Evolutionary conservation across 2,329 filamentous ascomycete genomes (phyloP).

Genomic region (Stromatinia cepivora): DNA sequence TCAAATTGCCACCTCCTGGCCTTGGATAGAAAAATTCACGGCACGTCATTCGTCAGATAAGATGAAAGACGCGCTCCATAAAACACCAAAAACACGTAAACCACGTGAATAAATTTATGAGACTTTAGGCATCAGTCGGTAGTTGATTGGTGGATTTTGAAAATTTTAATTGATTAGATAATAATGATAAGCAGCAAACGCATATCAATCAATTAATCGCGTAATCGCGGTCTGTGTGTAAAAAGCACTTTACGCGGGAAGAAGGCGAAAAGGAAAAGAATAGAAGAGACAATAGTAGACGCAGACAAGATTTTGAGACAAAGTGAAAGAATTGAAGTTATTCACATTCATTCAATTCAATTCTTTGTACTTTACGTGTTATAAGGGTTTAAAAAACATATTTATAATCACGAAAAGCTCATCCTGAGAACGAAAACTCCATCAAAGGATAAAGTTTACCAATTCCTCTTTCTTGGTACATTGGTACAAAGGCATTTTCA

Average conservation of each 20-base stretch:
- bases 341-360: not conserved
- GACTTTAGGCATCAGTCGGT: not conserved
- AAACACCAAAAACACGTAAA: not conserved
- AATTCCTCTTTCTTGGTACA: not conserved
- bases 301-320: not conserved
- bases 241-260: conserved; percentile 3
- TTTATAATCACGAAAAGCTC: not conserved
- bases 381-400: not conserved
- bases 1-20: conserved; percentile 3
- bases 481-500: not conserved
- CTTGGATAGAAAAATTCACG: not conserved
- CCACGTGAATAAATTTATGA: not conserved
- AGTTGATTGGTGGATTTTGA: not conserved
- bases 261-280: not conserved
- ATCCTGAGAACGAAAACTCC: not conserved
- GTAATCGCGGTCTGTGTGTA: not conserved
- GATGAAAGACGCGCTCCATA: conserved; percentile 4
- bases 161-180: not conserved
- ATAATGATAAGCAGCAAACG: not conserved
- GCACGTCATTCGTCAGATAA: conserved; percentile 5
- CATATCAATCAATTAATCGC: too few relatives aligned
- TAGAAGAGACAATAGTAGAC: not conserved
- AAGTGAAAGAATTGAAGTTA: not conserved
- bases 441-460: not conserved
- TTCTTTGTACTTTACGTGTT: not conserved